Percentiles rank a stretch among this genome's conserved stretches.
These are phyloP conservation scores for Gossypium trilobum DNA, from an alignment of 441 rosid genomes.

Conservation along the genomic window DNA sequence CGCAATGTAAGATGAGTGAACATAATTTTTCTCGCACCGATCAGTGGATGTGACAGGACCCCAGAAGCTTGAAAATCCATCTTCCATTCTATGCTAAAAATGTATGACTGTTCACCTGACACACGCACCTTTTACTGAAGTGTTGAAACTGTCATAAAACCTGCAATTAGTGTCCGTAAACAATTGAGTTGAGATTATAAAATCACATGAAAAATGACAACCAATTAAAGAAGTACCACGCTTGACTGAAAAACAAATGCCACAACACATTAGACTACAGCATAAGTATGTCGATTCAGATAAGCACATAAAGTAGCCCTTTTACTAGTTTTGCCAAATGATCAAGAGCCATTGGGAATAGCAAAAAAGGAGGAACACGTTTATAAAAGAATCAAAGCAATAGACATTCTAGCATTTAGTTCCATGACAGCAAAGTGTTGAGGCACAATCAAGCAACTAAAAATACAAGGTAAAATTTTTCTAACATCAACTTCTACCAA, in stretches of 20 bases:
- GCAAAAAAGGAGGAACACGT: background rate
- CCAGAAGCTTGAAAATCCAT: slow-evolving; percentile 78
- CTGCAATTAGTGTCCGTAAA: slow-evolving; percentile 19
- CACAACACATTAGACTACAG: background rate
- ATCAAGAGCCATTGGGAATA: background rate
- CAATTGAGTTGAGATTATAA: background rate
- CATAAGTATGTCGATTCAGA: background rate
- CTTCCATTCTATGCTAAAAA: slow-evolving; percentile 46
- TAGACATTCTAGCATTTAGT: background rate
- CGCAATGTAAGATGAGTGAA: slow-evolving; percentile 71
- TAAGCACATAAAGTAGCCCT: background rate
- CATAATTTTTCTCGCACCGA: slow-evolving; percentile 79
- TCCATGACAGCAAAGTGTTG: background rate
- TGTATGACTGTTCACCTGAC: slow-evolving; percentile 14
- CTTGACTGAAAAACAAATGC: background rate
- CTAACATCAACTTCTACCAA: background rate
- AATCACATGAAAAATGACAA: background rate
- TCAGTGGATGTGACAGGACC: slow-evolving; percentile 89
- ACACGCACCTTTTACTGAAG: slow-evolving; percentile 14
- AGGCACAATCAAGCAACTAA: background rate
- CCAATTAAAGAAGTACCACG: background rate
- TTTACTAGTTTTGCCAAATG: background rate
- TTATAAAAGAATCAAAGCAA: background rate
- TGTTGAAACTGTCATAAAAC: slow-evolving; percentile 21
- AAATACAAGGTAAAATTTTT: background rate